These are phyloP conservation scores for Rhypophila decipiens DNA, from an alignment of 495 filamentous ascomycete genomes.

Conservation along the genomic window DNA sequence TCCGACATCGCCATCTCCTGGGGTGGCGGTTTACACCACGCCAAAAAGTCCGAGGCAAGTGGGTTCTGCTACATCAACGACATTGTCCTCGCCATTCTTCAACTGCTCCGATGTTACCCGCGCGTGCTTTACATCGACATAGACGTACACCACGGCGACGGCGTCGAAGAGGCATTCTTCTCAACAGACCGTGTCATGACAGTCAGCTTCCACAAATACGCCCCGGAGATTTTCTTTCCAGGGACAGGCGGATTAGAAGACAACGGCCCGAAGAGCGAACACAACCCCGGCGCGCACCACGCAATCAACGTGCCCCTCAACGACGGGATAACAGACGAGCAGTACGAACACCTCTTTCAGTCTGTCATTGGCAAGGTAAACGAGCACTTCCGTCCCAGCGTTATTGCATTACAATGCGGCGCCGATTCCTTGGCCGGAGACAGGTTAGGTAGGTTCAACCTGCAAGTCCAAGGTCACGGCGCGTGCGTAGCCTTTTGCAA, in stretches of 20 bases:
- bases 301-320: slow-evolving; percentile 93
- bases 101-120: slow-evolving; percentile 88
- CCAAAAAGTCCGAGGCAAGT: slow-evolving; percentile 93
- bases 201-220: slow-evolving; percentile 96
- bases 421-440: slow-evolving; percentile 94
- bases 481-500: slow-evolving; percentile 87
- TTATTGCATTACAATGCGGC: slow-evolving; percentile 93
- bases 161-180: slow-evolving; percentile 96
- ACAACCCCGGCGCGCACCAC: slow-evolving; percentile 87
- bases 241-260: slow-evolving; percentile 91
- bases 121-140: slow-evolving; percentile 97
- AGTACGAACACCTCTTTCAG: slow-evolving; percentile 81
- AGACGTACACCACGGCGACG: slow-evolving; percentile 97
- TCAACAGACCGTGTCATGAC: slow-evolving; percentile 99
- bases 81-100: slow-evolving; percentile 92
- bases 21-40: slow-evolving; percentile 95
- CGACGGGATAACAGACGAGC: slow-evolving; percentile 90
- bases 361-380: slow-evolving; percentile 70
- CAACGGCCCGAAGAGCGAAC: slow-evolving; percentile 76
- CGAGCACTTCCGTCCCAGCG: slow-evolving; percentile 68
- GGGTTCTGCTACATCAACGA: slow-evolving; percentile 99
- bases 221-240: slow-evolving; percentile 82
- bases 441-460: slow-evolving; percentile 88
- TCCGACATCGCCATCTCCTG: slow-evolving; percentile 95
- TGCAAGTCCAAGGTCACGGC: slow-evolving; percentile 90